Evolutionary conservation across 108 stramenopile genomes (phyloP), one percentile per base, ranked within the genome.

Genomic region (Nannochloropsis salina): DNA sequence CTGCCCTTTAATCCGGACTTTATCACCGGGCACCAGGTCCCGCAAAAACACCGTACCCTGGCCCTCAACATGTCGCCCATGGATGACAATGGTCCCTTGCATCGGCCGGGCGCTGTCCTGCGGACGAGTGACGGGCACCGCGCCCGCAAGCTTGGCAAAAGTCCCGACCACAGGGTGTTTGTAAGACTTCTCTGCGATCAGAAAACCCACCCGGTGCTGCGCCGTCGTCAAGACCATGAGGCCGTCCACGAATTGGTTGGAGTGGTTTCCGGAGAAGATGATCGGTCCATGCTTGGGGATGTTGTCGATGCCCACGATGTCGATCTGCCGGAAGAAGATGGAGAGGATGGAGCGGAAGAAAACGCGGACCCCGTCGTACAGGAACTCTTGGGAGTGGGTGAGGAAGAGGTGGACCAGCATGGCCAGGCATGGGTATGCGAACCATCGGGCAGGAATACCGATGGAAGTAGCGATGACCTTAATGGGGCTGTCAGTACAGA

Each of bases 221-320:
- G 93, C 95, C 1, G 95, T 96, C 42, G 94, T 93, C 90, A 98
- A 91, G 43, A 98, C 92, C 90, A 94, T 94, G 42, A 96, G 86
- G 9, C 93, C 96, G 87, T 98, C 98, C 45, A 98, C 94, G 82
- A 98, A 98, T 85, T 98, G 98, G 89, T 98, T 98, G 82, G 96
- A 94, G 91, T 98, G 98, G 91, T 98, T 98, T 15, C 96, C 94
- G 20, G 92, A 92, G 89, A 98, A 97, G 45, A 98, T 96, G 18
- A 96, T 94, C 8, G 98, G 98, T 2, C 97, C 97, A 84, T 95
- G 93, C 22, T 86, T 83, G 2, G 98, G 98, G 20, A 98, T 94
- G 89, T 97, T 96, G 82, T 96, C 92, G 31, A 89, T 88, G 9
- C 98, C 98, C 44, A 97, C 87, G 15, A 97, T 90, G 87, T 97